These are phyloP conservation scores for Logfia minima DNA, from an alignment of 129 eudicot genomes.

Conservation along the genomic window DNA sequence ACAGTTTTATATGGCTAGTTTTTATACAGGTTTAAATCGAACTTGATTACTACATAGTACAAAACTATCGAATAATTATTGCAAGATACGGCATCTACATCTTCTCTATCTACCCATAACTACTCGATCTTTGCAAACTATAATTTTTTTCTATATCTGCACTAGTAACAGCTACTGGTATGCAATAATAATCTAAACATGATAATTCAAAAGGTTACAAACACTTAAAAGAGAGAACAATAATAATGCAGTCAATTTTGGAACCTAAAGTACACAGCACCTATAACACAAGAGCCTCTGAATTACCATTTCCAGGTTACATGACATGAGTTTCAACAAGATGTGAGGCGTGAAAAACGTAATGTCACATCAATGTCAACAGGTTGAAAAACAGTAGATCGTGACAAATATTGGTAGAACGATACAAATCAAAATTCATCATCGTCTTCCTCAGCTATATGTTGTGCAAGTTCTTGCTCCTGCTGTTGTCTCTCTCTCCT, in stretches of 20 bases:
- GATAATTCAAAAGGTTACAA: background rate
- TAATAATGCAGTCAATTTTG: background rate
- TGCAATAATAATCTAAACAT: background rate
- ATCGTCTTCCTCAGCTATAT: slow-evolving; percentile 93
- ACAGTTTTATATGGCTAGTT: no score
- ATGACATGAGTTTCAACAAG: background rate
- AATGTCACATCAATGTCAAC: slow-evolving; percentile 5
- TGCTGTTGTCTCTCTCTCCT: slow-evolving; percentile 96
- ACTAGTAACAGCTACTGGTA: background rate
- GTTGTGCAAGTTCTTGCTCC: slow-evolving; percentile 97
- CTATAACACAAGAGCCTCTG: background rate
- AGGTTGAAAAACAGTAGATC: background rate
- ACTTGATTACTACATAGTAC: no score
- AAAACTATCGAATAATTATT: no score
- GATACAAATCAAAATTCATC: slow-evolving; percentile 61
- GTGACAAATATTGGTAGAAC: background rate
- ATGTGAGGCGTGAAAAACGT: background rate
- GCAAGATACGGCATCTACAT: no score
- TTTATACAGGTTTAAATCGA: no score
- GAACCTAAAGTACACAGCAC: slow-evolving; percentile 2
- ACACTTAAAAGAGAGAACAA: background rate
- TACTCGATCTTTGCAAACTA: no score
- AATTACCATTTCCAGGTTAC: background rate
- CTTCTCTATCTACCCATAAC: no score
- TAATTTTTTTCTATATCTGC: no score